These are phyloP conservation scores for Misopates orontium DNA, from an alignment of 257 asterid species.

Conservation along the genomic window DNA sequence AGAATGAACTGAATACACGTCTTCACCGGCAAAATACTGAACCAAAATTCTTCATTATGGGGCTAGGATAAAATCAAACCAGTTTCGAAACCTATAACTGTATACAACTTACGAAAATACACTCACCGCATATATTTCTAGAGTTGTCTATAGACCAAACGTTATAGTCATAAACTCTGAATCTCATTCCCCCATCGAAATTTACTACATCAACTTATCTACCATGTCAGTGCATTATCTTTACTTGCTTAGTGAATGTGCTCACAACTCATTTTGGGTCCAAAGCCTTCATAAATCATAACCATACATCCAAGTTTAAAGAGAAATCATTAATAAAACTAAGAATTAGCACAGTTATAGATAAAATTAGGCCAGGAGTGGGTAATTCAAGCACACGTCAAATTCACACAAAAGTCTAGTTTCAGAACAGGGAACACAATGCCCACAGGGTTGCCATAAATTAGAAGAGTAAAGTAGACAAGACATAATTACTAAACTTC, in stretches of 20 bases:
- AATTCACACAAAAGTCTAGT: slow-evolving; percentile 9
- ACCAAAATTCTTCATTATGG: not conserved
- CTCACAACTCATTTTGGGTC: slow-evolving; percentile 1
- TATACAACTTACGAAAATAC: no score
- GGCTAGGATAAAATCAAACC: not conserved
- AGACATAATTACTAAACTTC: slow-evolving; percentile 3
- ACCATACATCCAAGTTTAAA: no score
- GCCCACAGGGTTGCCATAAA: slow-evolving; percentile 5
- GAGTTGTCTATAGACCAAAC: no score
- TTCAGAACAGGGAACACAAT: slow-evolving; percentile 19
- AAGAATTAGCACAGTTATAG: not conserved
- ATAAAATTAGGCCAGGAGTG: not conserved
- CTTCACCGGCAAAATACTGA: not conserved
- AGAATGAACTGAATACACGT: not conserved
- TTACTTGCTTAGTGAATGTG: not conserved
- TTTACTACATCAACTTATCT: not conserved
- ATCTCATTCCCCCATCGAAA: slow-evolving; percentile 3
- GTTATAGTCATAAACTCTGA: not conserved
- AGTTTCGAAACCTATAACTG: not conserved
- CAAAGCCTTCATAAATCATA: not conserved
- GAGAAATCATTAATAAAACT: no score
- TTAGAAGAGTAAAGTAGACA: not conserved
- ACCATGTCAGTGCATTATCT: not conserved
- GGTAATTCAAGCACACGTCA: not conserved
- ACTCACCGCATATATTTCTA: no score